Evolutionary conservation across 192 early-diverging fungal genomes (phyloP).

Genomic region (Allomyces macrogynus): DNA sequence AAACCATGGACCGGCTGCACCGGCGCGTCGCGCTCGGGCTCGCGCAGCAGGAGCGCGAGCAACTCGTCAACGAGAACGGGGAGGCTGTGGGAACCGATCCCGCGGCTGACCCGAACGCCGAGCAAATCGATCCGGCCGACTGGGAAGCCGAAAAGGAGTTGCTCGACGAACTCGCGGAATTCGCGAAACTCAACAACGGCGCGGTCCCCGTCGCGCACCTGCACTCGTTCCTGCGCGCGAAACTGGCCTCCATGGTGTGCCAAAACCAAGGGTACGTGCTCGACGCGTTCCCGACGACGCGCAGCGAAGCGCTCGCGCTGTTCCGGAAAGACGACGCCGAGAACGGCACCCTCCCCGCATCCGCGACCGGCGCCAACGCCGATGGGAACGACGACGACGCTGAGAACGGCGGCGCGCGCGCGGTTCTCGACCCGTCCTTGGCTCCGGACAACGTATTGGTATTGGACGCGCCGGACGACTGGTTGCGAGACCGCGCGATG

Average conservation of each 20-base stretch:
- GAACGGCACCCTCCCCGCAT: not conserved
- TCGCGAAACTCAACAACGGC: constrained; percentile 20
- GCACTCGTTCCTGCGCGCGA: constrained; percentile 26
- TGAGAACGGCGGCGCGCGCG: constrained; percentile 9
- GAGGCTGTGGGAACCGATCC: constrained; percentile 2
- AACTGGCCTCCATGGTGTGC: constrained; percentile 36
- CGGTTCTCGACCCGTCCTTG: constrained; percentile 18
- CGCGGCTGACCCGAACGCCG: not conserved
- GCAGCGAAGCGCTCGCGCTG: constrained; percentile 23
- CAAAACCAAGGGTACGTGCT: constrained; percentile 39
- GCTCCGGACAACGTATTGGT: constrained; percentile 27
- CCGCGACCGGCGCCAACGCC: constrained; percentile 12
- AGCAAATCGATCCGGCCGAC: constrained; percentile 7
- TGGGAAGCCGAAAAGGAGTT: constrained; percentile 28
- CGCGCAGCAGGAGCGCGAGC: constrained; percentile 17
- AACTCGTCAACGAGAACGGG: constrained; percentile 11
- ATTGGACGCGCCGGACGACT: constrained; percentile 26
- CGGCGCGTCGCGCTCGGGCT: not conserved
- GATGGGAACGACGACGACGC: constrained; percentile 26
- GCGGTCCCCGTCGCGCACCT: constrained; percentile 22
- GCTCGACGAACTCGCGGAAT: constrained; percentile 30
- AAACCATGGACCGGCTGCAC: constrained; percentile 20
- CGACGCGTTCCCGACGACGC: constrained; percentile 26
- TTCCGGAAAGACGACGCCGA: constrained; percentile 8
- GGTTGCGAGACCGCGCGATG: constrained; percentile 34